Base-by-base conservation (phyloP, 2,329 filamentous ascomycete species). In the Talaromyces sp. region DNA sequence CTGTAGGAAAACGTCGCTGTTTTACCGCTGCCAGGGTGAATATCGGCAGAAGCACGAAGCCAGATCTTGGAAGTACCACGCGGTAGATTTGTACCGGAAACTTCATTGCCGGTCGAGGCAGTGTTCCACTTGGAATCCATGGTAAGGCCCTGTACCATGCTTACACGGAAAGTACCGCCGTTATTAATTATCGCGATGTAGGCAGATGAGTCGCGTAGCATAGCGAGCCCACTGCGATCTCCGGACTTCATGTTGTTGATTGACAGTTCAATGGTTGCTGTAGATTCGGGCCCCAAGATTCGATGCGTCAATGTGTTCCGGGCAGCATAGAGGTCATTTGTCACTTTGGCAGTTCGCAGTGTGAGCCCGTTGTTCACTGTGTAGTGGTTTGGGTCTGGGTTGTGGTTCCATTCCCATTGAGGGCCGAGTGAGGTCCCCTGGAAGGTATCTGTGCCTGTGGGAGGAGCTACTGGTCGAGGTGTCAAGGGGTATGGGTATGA, bases 381-480 rank as follows among this genome's bases (percentile, higher is more conserved):
- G 45, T 35, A 33, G 21, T 50, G 19, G n/a, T 35, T 50, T 7
- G 28, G 45, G 8, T 50, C 45, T 19, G 45, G 28, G 31, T 50
- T 50, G 28, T 50, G 45, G 31, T 50, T 50, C 45, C 45, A 50
- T 21, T 50, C 45, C 45, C 45, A 50, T 21, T 50, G 45, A 6
- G 45, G 45, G 3, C 45, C 28, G 17, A 50, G 45, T 35, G 43
- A 25, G 15, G 45, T 50, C 11, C 45, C 45, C 17, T 35, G 45
- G 15, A 50, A 50, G 19, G 45, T 35, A 21, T 50, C 45, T 11
- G 6, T 35, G 9, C 45, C 45, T 7, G 45, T 33, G 4, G 28
- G 45, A 15, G 25, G 17, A 31, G 43, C 15, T 7, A 46, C 21
- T 28, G 43, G 15, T n/a, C 28, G 43, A 46, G 43, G 43, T 17